Percentiles rank a stretch among this genome's conserved stretches.
Conservation (phyloP, 2,329 filamentous ascomycete genomes). For the Colletotrichum sp. region DNA sequence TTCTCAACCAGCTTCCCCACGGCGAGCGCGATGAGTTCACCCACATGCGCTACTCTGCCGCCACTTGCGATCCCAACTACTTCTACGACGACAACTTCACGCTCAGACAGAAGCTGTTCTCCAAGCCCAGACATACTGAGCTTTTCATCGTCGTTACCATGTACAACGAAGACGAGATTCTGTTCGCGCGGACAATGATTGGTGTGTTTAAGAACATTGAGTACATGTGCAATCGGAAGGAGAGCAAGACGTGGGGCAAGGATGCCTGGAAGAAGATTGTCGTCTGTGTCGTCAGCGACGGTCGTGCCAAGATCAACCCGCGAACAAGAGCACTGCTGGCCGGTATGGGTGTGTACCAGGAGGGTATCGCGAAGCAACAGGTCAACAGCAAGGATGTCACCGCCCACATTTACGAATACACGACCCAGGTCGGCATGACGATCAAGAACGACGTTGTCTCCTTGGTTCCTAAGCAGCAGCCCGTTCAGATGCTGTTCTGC, state of each 20-base stretch:
- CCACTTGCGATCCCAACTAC: constrained; percentile 89
- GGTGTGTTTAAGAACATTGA: constrained; percentile 99
- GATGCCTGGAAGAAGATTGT: constrained; percentile 99
- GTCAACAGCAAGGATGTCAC: constrained; percentile 97
- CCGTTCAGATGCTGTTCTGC: constrained; percentile 97
- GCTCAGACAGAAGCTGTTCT: constrained; percentile 87
- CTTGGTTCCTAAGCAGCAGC: constrained; percentile 84
- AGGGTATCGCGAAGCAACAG: constrained; percentile 97
- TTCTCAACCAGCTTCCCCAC: constrained; percentile 88
- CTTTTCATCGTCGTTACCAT: constrained; percentile 97
- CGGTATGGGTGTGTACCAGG: constrained; percentile 95
- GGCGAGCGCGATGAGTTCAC: constrained; percentile 92
- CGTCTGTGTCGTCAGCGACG: constrained; percentile 95
- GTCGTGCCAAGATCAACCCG: constrained; percentile 95
- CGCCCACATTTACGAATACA: constrained; percentile 97
- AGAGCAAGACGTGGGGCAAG: constrained; percentile 97
- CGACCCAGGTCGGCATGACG: constrained; percentile 82
- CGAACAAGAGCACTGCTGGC: constrained; percentile 88
- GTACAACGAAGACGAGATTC: constrained; percentile 98
- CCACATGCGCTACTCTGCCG: constrained; percentile 92
- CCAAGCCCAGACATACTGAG: constrained; percentile 90
- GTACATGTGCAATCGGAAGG: constrained; percentile 92
- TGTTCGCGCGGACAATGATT: constrained; percentile 94
- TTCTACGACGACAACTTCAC: constrained; percentile 93
- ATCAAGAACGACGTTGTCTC: constrained; percentile 90